These are phyloP conservation scores for Pichia paraexigua DNA, from an alignment of 805 yeast genomes.

Conservation along the genomic window DNA sequence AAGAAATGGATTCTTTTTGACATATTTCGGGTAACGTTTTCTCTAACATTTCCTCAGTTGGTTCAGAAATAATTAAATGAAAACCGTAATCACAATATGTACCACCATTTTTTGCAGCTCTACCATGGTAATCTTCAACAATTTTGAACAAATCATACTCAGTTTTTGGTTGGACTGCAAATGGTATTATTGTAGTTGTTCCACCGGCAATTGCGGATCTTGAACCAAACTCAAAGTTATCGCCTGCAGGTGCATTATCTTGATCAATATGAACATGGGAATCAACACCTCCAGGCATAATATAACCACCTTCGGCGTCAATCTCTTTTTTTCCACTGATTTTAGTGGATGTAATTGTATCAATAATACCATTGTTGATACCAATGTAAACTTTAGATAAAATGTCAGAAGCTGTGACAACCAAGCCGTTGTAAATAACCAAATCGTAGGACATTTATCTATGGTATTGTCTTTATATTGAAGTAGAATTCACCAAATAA, in stretches of 20 bases:
- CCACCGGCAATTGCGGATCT: slow-evolving; percentile 41
- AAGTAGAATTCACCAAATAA: too few species aligned
- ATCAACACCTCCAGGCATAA: slow-evolving; percentile 44
- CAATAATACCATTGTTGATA: slow-evolving; percentile 32
- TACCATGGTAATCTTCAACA: slow-evolving; percentile 19
- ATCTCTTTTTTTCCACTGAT: slow-evolving; percentile 23
- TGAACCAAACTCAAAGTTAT: slow-evolving; percentile 35
- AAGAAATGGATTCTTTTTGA: slow-evolving; percentile 28
- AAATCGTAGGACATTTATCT: slow-evolving; percentile 41
- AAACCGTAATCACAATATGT: slow-evolving; percentile 20
- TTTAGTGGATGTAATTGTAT: slow-evolving; percentile 26
- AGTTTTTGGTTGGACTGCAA: slow-evolving; percentile 33
- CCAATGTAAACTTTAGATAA: slow-evolving; percentile 22
- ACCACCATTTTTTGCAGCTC: slow-evolving; percentile 9
- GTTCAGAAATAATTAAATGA: slow-evolving; percentile 14
- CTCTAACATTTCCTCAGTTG: slow-evolving; percentile 9
- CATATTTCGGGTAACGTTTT: slow-evolving; percentile 27
- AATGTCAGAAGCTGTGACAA: slow-evolving; percentile 27
- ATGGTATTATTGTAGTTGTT: slow-evolving; percentile 37
- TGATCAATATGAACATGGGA: slow-evolving; percentile 41
- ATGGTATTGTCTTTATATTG: not conserved
- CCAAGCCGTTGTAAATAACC: slow-evolving; percentile 26
- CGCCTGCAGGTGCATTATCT: slow-evolving; percentile 63
- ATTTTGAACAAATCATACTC: slow-evolving; percentile 21
- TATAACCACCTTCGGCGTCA: slow-evolving; percentile 37